These are phyloP conservation scores for Rhodotorula sp. DNA, from an alignment of 1,284 basidiomycete species.

Conservation along the genomic window DNA sequence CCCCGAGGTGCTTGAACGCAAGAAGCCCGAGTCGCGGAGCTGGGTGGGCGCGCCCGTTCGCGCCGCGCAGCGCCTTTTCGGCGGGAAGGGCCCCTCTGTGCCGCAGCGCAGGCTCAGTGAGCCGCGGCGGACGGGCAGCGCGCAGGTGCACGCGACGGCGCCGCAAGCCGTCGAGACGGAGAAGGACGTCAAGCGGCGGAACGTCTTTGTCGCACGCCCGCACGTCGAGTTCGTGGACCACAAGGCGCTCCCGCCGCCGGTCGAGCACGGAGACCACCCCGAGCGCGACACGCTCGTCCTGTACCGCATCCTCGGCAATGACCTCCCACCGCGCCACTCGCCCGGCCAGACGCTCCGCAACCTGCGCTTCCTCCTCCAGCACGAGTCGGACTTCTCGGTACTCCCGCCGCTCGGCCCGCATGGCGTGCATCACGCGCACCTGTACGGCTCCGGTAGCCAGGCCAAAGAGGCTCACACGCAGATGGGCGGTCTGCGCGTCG, in stretches of 20 bases:
- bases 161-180: background rate
- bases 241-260: slow-evolving; percentile 36
- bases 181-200: slow-evolving; percentile 13
- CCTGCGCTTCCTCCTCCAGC: slow-evolving; percentile 48
- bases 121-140: background rate
- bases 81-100: background rate
- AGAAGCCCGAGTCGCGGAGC: background rate
- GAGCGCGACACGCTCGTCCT: slow-evolving; percentile 48
- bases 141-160: background rate
- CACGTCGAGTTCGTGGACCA: slow-evolving; percentile 37
- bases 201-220: slow-evolving; percentile 23
- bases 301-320: slow-evolving; percentile 50
- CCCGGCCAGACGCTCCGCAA: slow-evolving; percentile 48
- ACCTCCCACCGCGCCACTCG: slow-evolving; percentile 49
- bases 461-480: slow-evolving; percentile 28
- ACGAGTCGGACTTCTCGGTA: slow-evolving; percentile 47
- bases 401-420: slow-evolving; percentile 40
- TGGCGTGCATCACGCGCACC: slow-evolving; percentile 32
- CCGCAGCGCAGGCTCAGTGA: background rate
- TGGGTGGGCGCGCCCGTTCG: slow-evolving; percentile 15
- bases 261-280: slow-evolving; percentile 37
- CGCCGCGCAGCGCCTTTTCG: slow-evolving; percentile 6
- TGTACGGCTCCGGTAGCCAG: slow-evolving; percentile 37
- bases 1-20: slow-evolving; percentile 29
- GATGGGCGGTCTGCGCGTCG: slow-evolving; percentile 43